Base-by-base conservation (phyloP, 768 basidiomycete species). In the Xerocomus spinulosus region DNA sequence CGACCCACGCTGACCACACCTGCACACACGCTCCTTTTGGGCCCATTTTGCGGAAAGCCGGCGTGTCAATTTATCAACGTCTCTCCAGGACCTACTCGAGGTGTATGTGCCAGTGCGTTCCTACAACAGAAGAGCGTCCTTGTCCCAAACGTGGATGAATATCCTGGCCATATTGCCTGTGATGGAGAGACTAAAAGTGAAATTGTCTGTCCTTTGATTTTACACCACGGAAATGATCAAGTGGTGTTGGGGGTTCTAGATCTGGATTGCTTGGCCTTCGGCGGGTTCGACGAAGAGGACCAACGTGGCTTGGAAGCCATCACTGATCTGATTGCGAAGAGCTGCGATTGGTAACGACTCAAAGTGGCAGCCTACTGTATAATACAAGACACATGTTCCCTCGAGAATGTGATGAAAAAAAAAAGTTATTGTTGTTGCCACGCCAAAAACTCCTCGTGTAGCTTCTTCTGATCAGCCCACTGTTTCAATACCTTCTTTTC, bases 121-220 rank as follows among this genome's bases (percentile, higher is more conserved):
- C 46, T 82, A 13, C 73, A 73, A 42, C 67, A 64, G 36, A 60
- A 71, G 53, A 79, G 85, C 0, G 44, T 90, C 5, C 58, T 92
- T n/a, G 90, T 96, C 1, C 68, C 73, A 17, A 78, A 94, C 50
- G 92, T 97, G 17, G 78, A 87, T 21, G 67, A 64, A 9, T 92
- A 92, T 61, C 90, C 90, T 1, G 92, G 94, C 0, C 95, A 98
- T 62, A 95, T 96, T 52, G 90, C 92, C 3, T 97, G 95, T 60
- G 93, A 97, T 56, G 88, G 83, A 18, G 82, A 85, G 44, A 95
- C 94, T 2, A 84, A 85, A 59, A 90, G 88, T 57, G 95, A 98
- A 65, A 81, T 97, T 42, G 93, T 96, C 20, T 71, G 87, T 42
- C 94, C 94, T 7, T 73, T 97, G 15, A 61, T 83, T 37, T 54